Evolutionary conservation across 768 basidiomycete genomes (phyloP), one percentile per base, ranked within the genome.

Genomic region (Kwoniella dendrophila): DNA sequence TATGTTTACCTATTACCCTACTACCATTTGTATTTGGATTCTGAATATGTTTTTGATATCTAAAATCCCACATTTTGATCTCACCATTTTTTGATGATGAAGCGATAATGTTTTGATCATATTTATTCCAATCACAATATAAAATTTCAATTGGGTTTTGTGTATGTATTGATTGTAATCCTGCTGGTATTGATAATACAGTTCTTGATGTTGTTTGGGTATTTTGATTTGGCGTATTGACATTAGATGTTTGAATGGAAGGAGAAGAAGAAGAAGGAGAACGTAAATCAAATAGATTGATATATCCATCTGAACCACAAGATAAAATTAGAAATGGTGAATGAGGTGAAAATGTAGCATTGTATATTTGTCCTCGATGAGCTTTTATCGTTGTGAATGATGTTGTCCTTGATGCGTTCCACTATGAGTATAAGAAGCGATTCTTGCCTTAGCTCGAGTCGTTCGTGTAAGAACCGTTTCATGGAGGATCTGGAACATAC

Each of bases 321-420:
- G 90, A 87, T 0, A 88, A 88, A 59, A 98, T 65, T 32, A 88
- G 78, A 57, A 89, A 87, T 4, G 92, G 89, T 57, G 89, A 86
- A 74, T 95, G 93, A 0, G 95, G 95, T 2, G 93, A 96, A 82
- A 92, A 98, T 38, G 90, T 79, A 1, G 92, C 89, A 74, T 90
- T 86, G 78, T 97, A 97, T 51, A 93, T 89, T 71, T 93, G 93
- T 2, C 87, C 83, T 40, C 83, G 80, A 79, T 95, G 92, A 0
- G 92, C 91, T 16, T 26, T 86, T 41, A 98, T 81, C 0, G 94
- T 95, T 7, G 83, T 77, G 12, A 96, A 73, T 0, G 94, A 96
- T 36, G 86, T 85, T 14, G 87, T 86, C 32, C 85, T 85, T 36
- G 92, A 89, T 11, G 91, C 90, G 10, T 84, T 86, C 94, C 94